These are phyloP conservation scores for Aquanectria penicillioides DNA, from an alignment of 2,329 filamentous ascomycete genomes.

Conservation along the genomic window DNA sequence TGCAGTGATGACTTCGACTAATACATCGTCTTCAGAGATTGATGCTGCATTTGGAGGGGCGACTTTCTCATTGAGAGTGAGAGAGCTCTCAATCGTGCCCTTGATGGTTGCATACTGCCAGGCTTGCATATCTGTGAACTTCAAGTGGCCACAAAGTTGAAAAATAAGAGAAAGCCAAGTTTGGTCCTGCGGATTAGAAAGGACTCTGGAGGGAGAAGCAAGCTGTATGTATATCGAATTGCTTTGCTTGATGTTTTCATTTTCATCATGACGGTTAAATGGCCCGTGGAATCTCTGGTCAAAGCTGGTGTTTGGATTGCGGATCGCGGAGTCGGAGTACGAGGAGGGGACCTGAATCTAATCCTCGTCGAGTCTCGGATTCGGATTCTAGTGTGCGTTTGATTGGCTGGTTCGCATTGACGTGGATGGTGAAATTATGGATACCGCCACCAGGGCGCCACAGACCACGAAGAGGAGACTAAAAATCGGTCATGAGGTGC, in stretches of 20 bases:
- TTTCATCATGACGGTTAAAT: neutral
- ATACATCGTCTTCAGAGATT: conserved; percentile 31
- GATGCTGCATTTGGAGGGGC: neutral
- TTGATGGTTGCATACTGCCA: conserved; percentile 14
- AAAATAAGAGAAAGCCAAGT: neutral
- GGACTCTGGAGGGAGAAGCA: neutral
- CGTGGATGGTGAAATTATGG: too few species aligned
- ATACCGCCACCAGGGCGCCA: neutral
- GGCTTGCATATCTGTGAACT: neutral
- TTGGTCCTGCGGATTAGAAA: too few species aligned
- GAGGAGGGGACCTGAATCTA: too few species aligned
- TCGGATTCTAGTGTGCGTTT: neutral
- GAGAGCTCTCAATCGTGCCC: neutral
- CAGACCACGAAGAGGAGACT: too few species aligned
- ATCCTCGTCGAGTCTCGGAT: conserved; percentile 4
- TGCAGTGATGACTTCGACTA: conserved; percentile 50
- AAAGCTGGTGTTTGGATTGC: neutral
- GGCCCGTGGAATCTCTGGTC: neutral
- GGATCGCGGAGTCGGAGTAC: neutral
- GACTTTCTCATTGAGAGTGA: conserved; percentile 8
- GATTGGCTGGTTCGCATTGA: neutral
- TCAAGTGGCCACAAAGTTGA: neutral
- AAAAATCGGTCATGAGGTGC: too few species aligned
- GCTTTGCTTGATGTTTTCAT: neutral
- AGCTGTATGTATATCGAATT: neutral